Conservation (phyloP, 305 asterid genomes). For the Ajuga reptans region DNA sequence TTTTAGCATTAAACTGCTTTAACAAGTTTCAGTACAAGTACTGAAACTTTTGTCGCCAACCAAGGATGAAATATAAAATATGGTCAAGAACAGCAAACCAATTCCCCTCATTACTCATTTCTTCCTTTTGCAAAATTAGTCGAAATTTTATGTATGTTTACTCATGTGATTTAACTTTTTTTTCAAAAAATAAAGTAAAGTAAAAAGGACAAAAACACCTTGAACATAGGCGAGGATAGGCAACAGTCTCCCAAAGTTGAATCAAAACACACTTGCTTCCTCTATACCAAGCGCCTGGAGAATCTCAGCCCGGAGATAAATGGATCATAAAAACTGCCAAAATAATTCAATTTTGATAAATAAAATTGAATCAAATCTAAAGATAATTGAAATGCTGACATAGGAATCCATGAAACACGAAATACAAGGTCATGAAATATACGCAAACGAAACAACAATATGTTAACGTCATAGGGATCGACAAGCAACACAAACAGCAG, state of each 20-base stretch:
- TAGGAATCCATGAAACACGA: not conserved
- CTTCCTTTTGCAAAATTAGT: not conserved
- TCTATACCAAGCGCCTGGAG: not conserved
- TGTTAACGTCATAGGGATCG: not conserved
- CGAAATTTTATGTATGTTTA: not conserved
- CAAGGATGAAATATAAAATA: not conserved
- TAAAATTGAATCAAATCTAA: not conserved
- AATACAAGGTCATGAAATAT: not conserved
- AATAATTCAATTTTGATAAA: not conserved
- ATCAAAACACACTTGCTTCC: not conserved
- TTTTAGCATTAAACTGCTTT: no score
- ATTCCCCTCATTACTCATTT: not conserved
- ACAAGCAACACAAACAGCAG: not conserved
- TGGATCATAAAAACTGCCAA: conserved; percentile 8
- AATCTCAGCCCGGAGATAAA: not conserved
- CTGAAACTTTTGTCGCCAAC: not conserved
- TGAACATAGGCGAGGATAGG: not conserved
- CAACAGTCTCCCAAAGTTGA: not conserved
- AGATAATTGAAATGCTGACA: not conserved
- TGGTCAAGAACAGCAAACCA: not conserved
- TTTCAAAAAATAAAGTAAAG: no score
- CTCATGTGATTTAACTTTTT: not conserved
- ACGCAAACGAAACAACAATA: not conserved
- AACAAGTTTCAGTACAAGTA: not conserved
- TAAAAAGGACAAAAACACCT: not conserved